phyloP scores from a whole-genome alignment of 2,329 filamentous ascomycete genomes.

The Microsporum canis region DNA sequence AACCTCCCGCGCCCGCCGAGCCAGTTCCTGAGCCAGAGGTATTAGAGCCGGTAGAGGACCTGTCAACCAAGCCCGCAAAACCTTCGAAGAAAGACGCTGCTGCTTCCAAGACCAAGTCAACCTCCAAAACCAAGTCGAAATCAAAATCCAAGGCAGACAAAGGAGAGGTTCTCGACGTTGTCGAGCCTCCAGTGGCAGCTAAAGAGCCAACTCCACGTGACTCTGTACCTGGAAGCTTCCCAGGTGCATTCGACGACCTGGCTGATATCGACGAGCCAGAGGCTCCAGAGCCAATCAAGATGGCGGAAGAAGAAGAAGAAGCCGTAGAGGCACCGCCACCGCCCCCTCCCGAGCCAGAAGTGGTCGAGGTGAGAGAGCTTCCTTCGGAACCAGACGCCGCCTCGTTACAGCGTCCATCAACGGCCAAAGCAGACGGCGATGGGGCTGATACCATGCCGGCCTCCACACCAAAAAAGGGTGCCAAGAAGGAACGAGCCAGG shows the following conservation, averaged over 20 bases:
- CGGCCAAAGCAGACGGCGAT: constrained; percentile 20
- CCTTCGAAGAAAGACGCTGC: constrained; percentile 18
- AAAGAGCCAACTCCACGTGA: constrained; percentile 23
- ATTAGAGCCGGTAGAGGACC: constrained; percentile 5
- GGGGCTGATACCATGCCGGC: constrained; percentile 42
- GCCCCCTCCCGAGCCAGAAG: constrained; percentile 15
- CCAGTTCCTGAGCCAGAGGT: constrained; percentile 12
- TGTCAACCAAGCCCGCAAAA: constrained; percentile 18
- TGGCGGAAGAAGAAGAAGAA: constrained; percentile 15
- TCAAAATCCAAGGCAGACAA: not conserved
- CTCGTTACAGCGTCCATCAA: constrained; percentile 4
- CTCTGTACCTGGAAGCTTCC: constrained; percentile 46
- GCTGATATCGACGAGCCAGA: constrained; percentile 32
- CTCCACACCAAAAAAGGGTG: constrained; percentile 39
- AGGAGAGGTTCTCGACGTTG: not conserved
- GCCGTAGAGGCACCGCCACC: constrained; percentile 2
- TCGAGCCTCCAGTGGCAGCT: constrained; percentile 6
- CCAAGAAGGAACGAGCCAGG: constrained; percentile 65
- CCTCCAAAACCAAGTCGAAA: constrained; percentile 1
- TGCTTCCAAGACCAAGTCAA: constrained; percentile 23
- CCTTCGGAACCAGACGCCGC: constrained; percentile 31
- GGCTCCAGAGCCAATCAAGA: constrained; percentile 17
- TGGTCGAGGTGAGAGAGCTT: not conserved
- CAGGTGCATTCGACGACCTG: constrained; percentile 35
- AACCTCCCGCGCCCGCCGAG: constrained; percentile 23